Percentiles rank a stretch among this genome's conserved stretches.
Evolutionary conservation across 768 basidiomycete genomes (phyloP).

Genomic region (Chalciporus chontae): DNA sequence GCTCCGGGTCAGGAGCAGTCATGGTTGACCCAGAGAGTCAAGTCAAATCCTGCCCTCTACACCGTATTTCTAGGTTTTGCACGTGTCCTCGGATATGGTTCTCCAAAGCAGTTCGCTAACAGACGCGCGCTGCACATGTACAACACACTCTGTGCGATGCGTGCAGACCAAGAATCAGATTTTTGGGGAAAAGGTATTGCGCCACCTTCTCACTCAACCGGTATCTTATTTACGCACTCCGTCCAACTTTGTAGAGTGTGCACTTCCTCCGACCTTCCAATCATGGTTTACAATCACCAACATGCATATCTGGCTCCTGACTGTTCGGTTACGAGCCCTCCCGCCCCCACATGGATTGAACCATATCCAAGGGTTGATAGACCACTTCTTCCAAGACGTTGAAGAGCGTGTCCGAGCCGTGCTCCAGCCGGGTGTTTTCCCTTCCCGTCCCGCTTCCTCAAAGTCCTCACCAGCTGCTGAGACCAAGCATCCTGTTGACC

Average conservation of each 20-base stretch:
- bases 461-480: slow-evolving; percentile 3
- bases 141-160: slow-evolving; percentile 49
- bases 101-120: slow-evolving; percentile 58
- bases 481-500: slow-evolving; percentile 18
- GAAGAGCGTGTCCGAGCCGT: slow-evolving; percentile 86
- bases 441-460: slow-evolving; percentile 16
- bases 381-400: slow-evolving; percentile 93
- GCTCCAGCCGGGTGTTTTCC: slow-evolving; percentile 52
- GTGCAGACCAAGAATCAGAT: slow-evolving; percentile 52
- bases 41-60: slow-evolving; percentile 45
- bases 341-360: slow-evolving; percentile 60
- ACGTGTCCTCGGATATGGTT: slow-evolving; percentile 55
- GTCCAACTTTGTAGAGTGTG: slow-evolving; percentile 54
- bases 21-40: slow-evolving; percentile 57
- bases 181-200: slow-evolving; percentile 68
- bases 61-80: slow-evolving; percentile 47
- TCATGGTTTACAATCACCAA: slow-evolving; percentile 96
- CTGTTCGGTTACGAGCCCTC: slow-evolving; percentile 82
- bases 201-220: background rate
- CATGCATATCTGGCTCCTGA: slow-evolving; percentile 88
- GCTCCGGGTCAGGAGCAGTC: slow-evolving; percentile 28
- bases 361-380: slow-evolving; percentile 80
- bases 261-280: slow-evolving; percentile 89
- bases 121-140: slow-evolving; percentile 58
- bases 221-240: slow-evolving; percentile 1